Evolutionary conservation across 164 flowering plant genomes (phyloP).

Genomic region (Macadamia integrifolia): DNA sequence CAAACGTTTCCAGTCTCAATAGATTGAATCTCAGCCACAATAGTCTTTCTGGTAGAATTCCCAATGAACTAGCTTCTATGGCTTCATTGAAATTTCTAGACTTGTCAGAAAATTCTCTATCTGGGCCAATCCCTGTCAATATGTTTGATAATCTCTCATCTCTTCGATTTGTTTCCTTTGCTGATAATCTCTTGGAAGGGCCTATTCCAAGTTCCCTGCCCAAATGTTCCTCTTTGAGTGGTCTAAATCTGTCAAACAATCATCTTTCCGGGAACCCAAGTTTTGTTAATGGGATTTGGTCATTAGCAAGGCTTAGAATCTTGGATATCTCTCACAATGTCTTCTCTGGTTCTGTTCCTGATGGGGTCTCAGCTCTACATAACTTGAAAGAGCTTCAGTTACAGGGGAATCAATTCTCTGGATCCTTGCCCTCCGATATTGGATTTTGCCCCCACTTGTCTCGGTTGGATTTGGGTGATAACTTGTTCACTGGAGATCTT

Average conservation of each 20-base stretch:
- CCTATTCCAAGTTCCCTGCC: slow-evolving; percentile 42
- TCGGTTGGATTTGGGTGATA: slow-evolving; percentile 50
- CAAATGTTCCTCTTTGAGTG: slow-evolving; percentile 36
- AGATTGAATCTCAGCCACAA: slow-evolving; percentile 59
- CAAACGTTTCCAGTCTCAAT: slow-evolving; percentile 21
- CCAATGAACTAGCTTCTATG: slow-evolving; percentile 21
- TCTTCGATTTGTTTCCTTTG: slow-evolving; percentile 43
- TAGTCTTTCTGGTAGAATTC: slow-evolving; percentile 51
- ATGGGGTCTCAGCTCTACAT: slow-evolving; percentile 46
- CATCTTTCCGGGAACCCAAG: slow-evolving; percentile 52
- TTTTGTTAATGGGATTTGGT: slow-evolving; percentile 50
- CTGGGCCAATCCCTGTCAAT: slow-evolving; percentile 56
- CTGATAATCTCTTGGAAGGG: slow-evolving; percentile 61
- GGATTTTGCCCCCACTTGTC: slow-evolving; percentile 67
- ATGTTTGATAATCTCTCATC: slow-evolving; percentile 42
- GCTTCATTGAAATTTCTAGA: slow-evolving; percentile 48
- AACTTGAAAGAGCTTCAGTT: slow-evolving; percentile 55
- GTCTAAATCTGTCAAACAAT: slow-evolving; percentile 62
- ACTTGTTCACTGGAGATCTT: slow-evolving; percentile 44
- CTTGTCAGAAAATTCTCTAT: slow-evolving; percentile 51
- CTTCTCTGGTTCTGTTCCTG: slow-evolving; percentile 55
- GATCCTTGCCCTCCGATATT: slow-evolving; percentile 55
- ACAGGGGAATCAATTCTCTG: slow-evolving; percentile 58
- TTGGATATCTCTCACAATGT: slow-evolving; percentile 67
- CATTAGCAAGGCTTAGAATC: slow-evolving; percentile 42